phyloP scores from a whole-genome alignment of 108 stramenopile genomes.

The Aurantiochytrium sp. region DNA sequence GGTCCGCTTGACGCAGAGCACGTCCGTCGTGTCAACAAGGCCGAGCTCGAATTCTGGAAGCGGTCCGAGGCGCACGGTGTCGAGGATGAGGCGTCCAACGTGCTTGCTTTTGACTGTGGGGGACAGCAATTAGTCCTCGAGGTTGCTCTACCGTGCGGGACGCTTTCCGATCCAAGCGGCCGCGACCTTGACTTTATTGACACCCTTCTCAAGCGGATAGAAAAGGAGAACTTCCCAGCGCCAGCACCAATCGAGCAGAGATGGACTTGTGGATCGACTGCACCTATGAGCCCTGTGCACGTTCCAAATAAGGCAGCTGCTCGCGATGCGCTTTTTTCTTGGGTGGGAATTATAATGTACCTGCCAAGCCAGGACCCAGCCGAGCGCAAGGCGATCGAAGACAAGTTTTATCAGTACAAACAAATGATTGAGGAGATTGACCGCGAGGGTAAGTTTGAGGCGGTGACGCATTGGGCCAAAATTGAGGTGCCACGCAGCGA shows the following conservation, averaged over 20 bases:
- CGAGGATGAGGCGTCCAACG: constrained; percentile 30
- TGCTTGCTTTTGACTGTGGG: constrained; percentile 95
- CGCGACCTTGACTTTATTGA: constrained; percentile 72
- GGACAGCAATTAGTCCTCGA: constrained; percentile 96
- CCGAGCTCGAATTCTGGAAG: constrained; percentile 89
- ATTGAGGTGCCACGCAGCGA: constrained; percentile 54
- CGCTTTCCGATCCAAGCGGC: constrained; percentile 55
- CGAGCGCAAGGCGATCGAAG: constrained; percentile 51
- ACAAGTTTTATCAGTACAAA: constrained; percentile 66
- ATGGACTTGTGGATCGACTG: constrained; percentile 76
- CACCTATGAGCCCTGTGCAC: constrained; percentile 77
- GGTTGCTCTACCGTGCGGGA: constrained; percentile 80
- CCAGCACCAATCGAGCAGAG: constrained; percentile 95
- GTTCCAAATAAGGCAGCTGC: not conserved
- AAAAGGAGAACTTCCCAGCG: constrained; percentile 67
- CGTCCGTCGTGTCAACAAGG: constrained; percentile 80
- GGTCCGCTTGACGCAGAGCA: constrained; percentile 74
- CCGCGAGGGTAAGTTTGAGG: constrained; percentile 36
- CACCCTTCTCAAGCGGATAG: constrained; percentile 67
- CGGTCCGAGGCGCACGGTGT: constrained; percentile 55
- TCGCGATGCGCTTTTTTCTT: constrained; percentile 56
- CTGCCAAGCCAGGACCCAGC: constrained; percentile 61
- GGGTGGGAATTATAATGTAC: constrained; percentile 87
- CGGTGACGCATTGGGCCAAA: constrained; percentile 89
- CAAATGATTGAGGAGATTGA: constrained; percentile 62